phyloP scores from a whole-genome alignment of 108 stramenopile genomes.

The Nitzschia sp. region DNA sequence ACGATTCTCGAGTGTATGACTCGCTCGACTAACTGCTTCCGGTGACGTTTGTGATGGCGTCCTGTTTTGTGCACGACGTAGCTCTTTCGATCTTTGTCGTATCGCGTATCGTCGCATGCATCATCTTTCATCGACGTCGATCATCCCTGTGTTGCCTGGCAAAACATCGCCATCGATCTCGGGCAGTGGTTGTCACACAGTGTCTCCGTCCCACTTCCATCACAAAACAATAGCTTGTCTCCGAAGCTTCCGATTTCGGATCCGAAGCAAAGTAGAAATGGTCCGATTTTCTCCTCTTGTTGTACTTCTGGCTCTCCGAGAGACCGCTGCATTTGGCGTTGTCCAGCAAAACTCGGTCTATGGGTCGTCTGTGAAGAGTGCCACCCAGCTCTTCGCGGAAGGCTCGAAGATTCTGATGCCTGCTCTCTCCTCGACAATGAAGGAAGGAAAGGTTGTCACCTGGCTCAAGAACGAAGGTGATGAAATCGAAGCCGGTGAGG shows the following conservation, averaged over 20 bases:
- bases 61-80: not conserved
- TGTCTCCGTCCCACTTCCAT: too few relatives aligned
- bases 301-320: conserved; percentile 10
- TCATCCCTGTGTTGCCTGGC: not conserved
- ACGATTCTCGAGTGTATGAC: not conserved
- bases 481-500: conserved; percentile 84
- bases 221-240: too few relatives aligned
- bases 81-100: not conserved
- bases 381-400: conserved; percentile 43
- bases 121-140: conserved; percentile 12
- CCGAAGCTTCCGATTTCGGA: too few relatives aligned
- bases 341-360: conserved; percentile 11
- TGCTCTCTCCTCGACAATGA: conserved; percentile 96
- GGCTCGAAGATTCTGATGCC: conserved; percentile 93
- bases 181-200: too few relatives aligned
- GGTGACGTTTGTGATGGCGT: conserved; percentile 9
- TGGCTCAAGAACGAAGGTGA: conserved; percentile 96
- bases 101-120: too few relatives aligned
- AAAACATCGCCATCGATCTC: not conserved
- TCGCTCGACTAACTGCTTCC: not conserved
- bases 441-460: conserved; percentile 92
- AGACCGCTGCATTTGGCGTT: conserved; percentile 28
- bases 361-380: not conserved
- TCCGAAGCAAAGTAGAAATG: conserved; percentile 7
- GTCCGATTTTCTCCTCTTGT: conserved; percentile 7